phyloP scores from a whole-genome alignment of 2,329 filamentous ascomycete genomes.

The Chrysoporthe deuterocubensis region DNA sequence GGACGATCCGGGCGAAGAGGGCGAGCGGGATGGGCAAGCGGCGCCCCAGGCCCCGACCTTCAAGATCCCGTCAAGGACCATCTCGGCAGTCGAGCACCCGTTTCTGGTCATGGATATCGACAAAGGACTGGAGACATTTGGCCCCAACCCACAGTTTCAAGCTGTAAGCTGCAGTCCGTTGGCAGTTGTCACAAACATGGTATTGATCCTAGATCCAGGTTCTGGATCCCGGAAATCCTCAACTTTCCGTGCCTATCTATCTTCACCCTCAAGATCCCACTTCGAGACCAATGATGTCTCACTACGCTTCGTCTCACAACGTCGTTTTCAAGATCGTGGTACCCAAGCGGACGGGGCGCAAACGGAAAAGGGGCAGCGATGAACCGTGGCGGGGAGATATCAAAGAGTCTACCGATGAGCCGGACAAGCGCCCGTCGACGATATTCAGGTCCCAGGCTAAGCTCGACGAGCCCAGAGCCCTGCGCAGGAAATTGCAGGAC shows the following conservation, averaged over 20 bases:
- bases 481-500: slow-evolving; percentile 70
- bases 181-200: background rate
- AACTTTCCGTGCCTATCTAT: slow-evolving; percentile 67
- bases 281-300: slow-evolving; percentile 77
- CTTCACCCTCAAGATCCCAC: slow-evolving; percentile 80
- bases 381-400: slow-evolving; percentile 62
- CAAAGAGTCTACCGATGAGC: slow-evolving; percentile 35
- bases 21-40: slow-evolving; percentile 8
- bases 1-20: slow-evolving; percentile 8
- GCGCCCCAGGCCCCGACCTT: slow-evolving; percentile 40
- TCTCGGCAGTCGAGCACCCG: slow-evolving; percentile 50
- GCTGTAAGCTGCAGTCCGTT: slow-evolving; percentile 36
- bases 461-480: slow-evolving; percentile 55
- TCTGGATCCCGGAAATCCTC: slow-evolving; percentile 48
- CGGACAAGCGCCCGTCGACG: background rate
- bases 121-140: slow-evolving; percentile 47
- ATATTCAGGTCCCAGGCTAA: slow-evolving; percentile 34
- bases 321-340: slow-evolving; percentile 85
- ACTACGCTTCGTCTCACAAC: slow-evolving; percentile 77
- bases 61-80: slow-evolving; percentile 42
- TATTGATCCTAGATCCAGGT: slow-evolving; percentile 40
- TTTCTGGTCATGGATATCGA: slow-evolving; percentile 46
- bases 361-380: slow-evolving; percentile 77
- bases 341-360: slow-evolving; percentile 84
- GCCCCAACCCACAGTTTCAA: slow-evolving; percentile 43